Evolutionary conservation across 352 stramenopile species (phyloP), one percentile per base, ranked within the genome.

Genomic region (Lagenidium sp.): DNA sequence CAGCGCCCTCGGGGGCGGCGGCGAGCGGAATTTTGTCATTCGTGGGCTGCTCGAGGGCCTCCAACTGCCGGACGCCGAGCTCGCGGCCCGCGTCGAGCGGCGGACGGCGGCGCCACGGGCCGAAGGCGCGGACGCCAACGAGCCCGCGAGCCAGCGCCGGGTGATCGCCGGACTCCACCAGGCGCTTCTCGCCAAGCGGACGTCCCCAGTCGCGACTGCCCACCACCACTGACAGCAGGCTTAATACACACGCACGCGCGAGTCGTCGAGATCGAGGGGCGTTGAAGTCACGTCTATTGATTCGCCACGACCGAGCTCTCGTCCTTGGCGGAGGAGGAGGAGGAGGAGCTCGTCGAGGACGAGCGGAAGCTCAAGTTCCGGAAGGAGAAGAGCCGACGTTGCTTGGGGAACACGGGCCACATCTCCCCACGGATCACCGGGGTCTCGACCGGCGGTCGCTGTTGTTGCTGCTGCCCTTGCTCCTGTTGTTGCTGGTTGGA

Each of bases 361-460:
- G 47, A 66, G 18, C 37, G 65, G 39, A 59, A 74, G 54, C 64
- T 72, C 37, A 68, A 63, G 38, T 57, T 66, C 45, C 70, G 71
- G 57, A 74, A 77, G 2, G 74, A 82, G 44, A 84, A 71, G 36
- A 82, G 76, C 4, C 74, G 63, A 21, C 70, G 66, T 31, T 82
- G 65, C 20, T 64, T 69, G 6, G 73, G 42, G 30, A 83, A 50
- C 13, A 81, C 55, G 22, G 72, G 61, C 70, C 65, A 79, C 34
- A 84, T 57, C 35, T 76, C 52, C 11, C 32, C 43, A 15, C 40
- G 42, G 18, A 45, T 42, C 7, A 26, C 23, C 3, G 36, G 18
- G n/a, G n/a, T n/a, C n/a, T n/a, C n/a, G n/a, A n/a, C n/a, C 15
- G n/a, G 12, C 20, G 31, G 20, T 15, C 24, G 41, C 30, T 37